Base-by-base conservation (phyloP, 495 filamentous ascomycete species). In the Aspergillus sclerotioniger region DNA sequence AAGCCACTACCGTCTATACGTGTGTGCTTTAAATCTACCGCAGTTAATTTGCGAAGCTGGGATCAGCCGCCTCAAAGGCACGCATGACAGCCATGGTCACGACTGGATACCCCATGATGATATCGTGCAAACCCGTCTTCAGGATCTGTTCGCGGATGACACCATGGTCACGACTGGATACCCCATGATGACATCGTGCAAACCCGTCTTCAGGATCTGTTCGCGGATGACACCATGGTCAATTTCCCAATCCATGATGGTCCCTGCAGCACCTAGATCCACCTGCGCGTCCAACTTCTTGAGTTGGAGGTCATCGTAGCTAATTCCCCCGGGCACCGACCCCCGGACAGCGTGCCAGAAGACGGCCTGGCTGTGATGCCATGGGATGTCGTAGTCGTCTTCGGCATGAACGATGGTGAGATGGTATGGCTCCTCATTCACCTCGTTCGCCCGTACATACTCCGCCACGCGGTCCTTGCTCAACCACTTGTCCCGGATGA, bases 161-260 rank as follows among this genome's bases (percentile, higher is more conserved):
- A 6, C 80, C 80, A 44, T 73, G 63, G 10, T 69, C 54, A 0
- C n/a, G n/a, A 81, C 62, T 3, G 80, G 75, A 59, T 82, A 74
- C 6, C 76, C 74, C 78, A 82, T 81, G 32, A 82, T 64, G 12
- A 76, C 71, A 70, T 81, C 80, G 55, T 83, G 80, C 33, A 82
- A 59, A 6, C 79, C 79, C 16, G 68, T 72, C 64, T 80, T 81
- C 21, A 82, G 57, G 8, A 82, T 78, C 53, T 82, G 73, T 56
- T 81, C 76, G 43, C 76, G 71, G 21, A 81, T 68, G 0, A 76
- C 56, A 6, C 80, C 80, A 44, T 73, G 63, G 10, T 69, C 54
- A 0, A 73, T 76, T 29, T 51, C 65, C 76, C 75, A 81, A 57
- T 81, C 75, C 57, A 77, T 67, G 25, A 78, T 61, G 17, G 75